Percentiles rank a stretch among this genome's conserved stretches.
phyloP scores from a whole-genome alignment of 495 filamentous ascomycete genomes.

The Hypoxylon fragiforme region DNA sequence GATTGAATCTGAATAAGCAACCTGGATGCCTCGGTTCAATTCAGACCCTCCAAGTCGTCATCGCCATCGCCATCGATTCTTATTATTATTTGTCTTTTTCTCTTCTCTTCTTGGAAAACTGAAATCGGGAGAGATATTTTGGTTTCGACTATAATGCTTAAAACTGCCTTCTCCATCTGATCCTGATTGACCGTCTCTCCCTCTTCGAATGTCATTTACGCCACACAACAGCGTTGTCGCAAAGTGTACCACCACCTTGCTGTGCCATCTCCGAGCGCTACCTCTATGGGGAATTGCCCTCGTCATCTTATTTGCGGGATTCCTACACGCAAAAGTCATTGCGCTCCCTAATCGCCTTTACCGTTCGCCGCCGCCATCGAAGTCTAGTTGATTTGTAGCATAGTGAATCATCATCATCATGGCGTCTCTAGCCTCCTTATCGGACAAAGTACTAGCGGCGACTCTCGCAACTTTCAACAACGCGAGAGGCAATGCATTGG shows the following conservation, averaged over 20 bases:
- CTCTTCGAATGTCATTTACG: slow-evolving; percentile 30
- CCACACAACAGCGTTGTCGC: slow-evolving; percentile 24
- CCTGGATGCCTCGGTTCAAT: background rate
- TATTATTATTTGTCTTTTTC: background rate
- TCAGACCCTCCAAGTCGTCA: background rate
- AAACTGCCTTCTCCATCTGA: too few relatives aligned
- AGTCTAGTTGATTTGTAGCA: background rate
- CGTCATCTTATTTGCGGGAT: slow-evolving; percentile 35
- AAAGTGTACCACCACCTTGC: slow-evolving; percentile 42
- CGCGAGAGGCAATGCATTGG: slow-evolving; percentile 41
- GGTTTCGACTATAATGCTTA: too few relatives aligned
- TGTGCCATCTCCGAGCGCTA: slow-evolving; percentile 43
- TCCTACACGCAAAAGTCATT: slow-evolving; percentile 31
- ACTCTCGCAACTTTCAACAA: too few relatives aligned
- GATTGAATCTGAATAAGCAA: too few relatives aligned
- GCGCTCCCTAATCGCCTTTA: background rate
- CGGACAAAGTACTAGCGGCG: too few relatives aligned
- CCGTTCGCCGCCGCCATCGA: background rate
- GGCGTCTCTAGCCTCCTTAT: slow-evolving; percentile 51
- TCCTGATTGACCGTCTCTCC: too few relatives aligned
- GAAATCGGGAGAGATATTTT: too few relatives aligned
- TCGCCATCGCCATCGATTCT: too few relatives aligned
- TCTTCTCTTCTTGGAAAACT: background rate
- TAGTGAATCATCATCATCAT: slow-evolving; percentile 36
- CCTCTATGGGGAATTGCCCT: slow-evolving; percentile 49